Conservation (phyloP, 805 yeast genomes). For the Clavispora phyllophila region DNA sequence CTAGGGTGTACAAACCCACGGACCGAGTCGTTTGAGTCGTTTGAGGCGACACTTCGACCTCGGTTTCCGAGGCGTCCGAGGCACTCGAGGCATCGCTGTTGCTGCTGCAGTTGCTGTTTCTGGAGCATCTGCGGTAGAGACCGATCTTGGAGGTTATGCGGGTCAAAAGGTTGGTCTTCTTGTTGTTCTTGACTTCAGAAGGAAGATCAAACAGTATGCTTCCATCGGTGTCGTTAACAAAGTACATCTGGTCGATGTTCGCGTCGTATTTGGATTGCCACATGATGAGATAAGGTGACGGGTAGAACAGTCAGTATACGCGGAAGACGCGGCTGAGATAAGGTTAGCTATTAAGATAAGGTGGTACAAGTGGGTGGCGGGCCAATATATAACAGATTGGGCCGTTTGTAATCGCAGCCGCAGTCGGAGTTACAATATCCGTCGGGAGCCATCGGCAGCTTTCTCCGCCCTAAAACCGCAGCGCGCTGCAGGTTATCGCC, state of each 20-base stretch:
- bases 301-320: too few species aligned
- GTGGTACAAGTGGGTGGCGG: not conserved
- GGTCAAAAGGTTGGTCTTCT: conserved; percentile 5
- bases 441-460: not conserved
- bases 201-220: conserved; percentile 15
- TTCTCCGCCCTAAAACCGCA: not conserved
- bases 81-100: not conserved
- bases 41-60: not conserved
- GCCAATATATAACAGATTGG: not conserved
- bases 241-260: conserved; percentile 13
- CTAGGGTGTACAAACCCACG: conserved; percentile 1
- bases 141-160: conserved; percentile 10
- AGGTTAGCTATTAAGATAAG: not conserved
- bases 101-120: not conserved
- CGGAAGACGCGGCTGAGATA: not conserved
- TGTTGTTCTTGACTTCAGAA: conserved; percentile 10
- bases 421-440: not conserved
- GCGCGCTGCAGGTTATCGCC: not conserved
- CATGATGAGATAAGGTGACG: not conserved
- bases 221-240: conserved; percentile 11
- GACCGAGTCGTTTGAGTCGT: not conserved
- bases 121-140: conserved; percentile 7
- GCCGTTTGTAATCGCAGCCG: not conserved
- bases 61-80: not conserved
- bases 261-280: conserved; percentile 15